These are phyloP conservation scores for Sporothrix mexicana DNA, from an alignment of 2,329 filamentous ascomycete genomes.

Conservation along the genomic window DNA sequence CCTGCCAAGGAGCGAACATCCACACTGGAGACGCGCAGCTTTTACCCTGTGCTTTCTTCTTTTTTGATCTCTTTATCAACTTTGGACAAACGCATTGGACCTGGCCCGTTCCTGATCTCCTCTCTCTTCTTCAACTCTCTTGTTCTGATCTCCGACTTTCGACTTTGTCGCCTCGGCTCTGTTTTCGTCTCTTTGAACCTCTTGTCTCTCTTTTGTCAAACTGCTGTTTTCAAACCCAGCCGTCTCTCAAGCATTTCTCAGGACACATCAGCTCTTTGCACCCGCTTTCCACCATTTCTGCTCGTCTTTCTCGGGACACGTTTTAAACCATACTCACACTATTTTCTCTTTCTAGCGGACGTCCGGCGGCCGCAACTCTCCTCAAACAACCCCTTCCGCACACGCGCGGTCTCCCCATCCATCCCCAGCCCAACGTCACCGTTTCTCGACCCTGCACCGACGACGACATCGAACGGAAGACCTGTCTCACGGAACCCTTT, in stretches of 20 bases:
- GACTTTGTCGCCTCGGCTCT: neutral
- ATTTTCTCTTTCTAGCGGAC: constrained; percentile 34
- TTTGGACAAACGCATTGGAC: constrained; percentile 11
- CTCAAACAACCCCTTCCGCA: constrained; percentile 35
- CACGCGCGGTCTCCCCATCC: constrained; percentile 30
- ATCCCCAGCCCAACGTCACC: constrained; percentile 32
- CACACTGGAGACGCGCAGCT: constrained; percentile 27
- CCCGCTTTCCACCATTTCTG: constrained; percentile 30
- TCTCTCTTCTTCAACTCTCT: constrained; percentile 36
- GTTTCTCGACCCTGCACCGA: constrained; percentile 29
- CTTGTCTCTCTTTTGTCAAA: constrained; percentile 18
- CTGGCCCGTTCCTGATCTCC: constrained; percentile 6
- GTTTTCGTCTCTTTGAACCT: neutral
- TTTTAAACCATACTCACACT: constrained; percentile 32
- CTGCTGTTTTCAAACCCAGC: neutral
- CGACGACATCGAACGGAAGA: constrained; percentile 20
- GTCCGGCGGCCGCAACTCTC: constrained; percentile 37
- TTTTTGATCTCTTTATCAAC: constrained; percentile 11
- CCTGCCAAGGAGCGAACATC: constrained; percentile 27
- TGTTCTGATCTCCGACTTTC: constrained; percentile 10
- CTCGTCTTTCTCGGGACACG: neutral
- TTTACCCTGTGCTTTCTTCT: constrained; percentile 5
- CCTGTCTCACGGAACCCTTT: constrained; percentile 35
- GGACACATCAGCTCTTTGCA: constrained; percentile 34
- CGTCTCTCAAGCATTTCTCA: constrained; percentile 15